phyloP scores from a whole-genome alignment of 2,329 filamentous ascomycete genomes.

The Penicillium sp. region DNA sequence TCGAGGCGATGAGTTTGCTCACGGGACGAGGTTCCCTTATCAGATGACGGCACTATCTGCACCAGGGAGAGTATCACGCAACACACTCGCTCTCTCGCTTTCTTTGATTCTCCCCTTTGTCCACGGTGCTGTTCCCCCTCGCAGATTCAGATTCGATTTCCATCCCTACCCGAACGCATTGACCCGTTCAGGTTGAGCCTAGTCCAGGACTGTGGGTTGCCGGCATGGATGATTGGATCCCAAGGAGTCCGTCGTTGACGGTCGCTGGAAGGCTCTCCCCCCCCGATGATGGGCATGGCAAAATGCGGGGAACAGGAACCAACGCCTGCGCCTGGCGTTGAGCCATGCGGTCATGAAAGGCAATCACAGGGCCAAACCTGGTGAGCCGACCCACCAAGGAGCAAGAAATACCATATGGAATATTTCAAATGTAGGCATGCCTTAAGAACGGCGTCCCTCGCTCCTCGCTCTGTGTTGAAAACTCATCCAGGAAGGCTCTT shows the following conservation, averaged over 20 bases:
- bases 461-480: no score
- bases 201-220: no score
- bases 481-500: neutral
- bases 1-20: neutral
- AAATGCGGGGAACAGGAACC: slow-evolving; percentile 4
- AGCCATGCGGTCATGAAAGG: slow-evolving; percentile 1
- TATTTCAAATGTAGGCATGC: neutral
- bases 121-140: no score
- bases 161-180: no score
- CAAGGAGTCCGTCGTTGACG: neutral
- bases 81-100: no score
- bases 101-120: no score
- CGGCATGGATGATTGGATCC: neutral
- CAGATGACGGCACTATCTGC: no score
- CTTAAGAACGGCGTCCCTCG: neutral
- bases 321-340: neutral
- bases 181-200: no score
- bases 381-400: neutral
- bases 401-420: neutral
- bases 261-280: neutral
- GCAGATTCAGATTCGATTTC: no score
- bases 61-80: no score
- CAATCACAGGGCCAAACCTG: slow-evolving; percentile 1
- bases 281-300: neutral
- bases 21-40: no score